A percentile compares a stretch with the other conserved stretches of the same genome.
phyloP scores from a whole-genome alignment of 139 green algal genomes.

The Micractinium sp. region DNA sequence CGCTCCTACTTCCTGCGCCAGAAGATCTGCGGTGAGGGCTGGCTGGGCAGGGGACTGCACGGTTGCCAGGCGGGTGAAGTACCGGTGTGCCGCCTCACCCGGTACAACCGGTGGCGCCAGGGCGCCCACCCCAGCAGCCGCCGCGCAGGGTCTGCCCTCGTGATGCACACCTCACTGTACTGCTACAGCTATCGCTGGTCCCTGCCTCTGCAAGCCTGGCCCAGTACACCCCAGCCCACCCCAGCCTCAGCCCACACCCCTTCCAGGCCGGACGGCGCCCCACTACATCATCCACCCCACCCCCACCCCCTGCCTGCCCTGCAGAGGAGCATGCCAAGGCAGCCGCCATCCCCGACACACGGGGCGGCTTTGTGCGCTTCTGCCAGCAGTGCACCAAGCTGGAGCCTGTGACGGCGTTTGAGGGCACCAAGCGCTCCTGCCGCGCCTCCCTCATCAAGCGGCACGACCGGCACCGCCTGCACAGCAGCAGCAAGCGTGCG shows the following conservation, averaged over 20 bases:
- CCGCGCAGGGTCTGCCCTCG: too few species aligned
- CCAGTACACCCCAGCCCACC: too few species aligned
- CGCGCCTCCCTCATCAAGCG: conserved; percentile 1
- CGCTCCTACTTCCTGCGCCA: conserved; percentile 26
- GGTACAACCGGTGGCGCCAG: background rate
- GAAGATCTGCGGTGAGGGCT: conserved; percentile 21
- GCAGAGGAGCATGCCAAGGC: conserved; percentile 27
- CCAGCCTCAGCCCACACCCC: too few species aligned
- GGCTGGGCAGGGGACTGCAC: too few species aligned
- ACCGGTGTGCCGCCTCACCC: background rate
- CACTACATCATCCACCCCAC: too few species aligned
- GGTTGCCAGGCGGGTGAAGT: too few species aligned
- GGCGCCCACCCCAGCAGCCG: too few species aligned
- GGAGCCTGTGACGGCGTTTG: background rate
- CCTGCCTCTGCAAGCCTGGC: too few species aligned
- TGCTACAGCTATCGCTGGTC: too few species aligned
- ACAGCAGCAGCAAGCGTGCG: background rate
- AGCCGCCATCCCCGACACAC: background rate
- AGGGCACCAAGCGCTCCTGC: conserved; percentile 15
- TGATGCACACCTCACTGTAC: too few species aligned
- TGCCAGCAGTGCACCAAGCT: conserved; percentile 35
- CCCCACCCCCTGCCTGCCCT: background rate
- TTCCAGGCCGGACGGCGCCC: too few species aligned
- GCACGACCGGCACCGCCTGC: background rate
- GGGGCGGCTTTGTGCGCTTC: conserved; percentile 3